A percentile compares a stretch with the other conserved stretches of the same genome.
Conservation (phyloP, 495 filamentous ascomycete species). For the Penicillium mononematosum region DNA sequence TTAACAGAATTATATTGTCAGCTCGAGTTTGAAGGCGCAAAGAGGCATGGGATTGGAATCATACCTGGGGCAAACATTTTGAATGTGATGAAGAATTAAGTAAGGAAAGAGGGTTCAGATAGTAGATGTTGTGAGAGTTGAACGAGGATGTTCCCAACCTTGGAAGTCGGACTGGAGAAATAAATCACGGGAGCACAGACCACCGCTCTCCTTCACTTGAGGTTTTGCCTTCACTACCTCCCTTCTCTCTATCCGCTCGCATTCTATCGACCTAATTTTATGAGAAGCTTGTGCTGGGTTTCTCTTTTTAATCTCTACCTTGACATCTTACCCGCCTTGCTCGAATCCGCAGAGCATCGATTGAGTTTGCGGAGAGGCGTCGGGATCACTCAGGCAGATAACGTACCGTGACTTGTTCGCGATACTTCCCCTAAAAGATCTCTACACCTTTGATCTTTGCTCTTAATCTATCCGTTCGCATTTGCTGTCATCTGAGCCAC, state of each 20-base stretch:
- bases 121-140: conserved; percentile 3
- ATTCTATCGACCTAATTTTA: neutral
- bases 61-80: conserved; percentile 50
- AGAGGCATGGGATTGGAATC: conserved; percentile 2
- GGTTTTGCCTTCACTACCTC: conserved; percentile 15
- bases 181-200: conserved; percentile 39
- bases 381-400: conserved; percentile 15
- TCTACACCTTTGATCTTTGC: neutral
- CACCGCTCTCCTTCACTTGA: conserved; percentile 23
- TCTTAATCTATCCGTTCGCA: neutral
- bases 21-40: neutral
- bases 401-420: conserved; percentile 19
- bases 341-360: neutral
- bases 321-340: neutral
- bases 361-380: conserved; percentile 14
- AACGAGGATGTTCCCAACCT: neutral
- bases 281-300: neutral
- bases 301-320: neutral
- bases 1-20: conserved; percentile 17
- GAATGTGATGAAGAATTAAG: conserved; percentile 10
- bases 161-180: conserved; percentile 16
- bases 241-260: conserved; percentile 14
- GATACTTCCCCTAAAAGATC: conserved; percentile 3
- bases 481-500: conserved; percentile 8
- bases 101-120: conserved; percentile 2